Conservation (phyloP, 2,329 filamentous ascomycete genomes). For the Scleromitrula shiraiana region DNA sequence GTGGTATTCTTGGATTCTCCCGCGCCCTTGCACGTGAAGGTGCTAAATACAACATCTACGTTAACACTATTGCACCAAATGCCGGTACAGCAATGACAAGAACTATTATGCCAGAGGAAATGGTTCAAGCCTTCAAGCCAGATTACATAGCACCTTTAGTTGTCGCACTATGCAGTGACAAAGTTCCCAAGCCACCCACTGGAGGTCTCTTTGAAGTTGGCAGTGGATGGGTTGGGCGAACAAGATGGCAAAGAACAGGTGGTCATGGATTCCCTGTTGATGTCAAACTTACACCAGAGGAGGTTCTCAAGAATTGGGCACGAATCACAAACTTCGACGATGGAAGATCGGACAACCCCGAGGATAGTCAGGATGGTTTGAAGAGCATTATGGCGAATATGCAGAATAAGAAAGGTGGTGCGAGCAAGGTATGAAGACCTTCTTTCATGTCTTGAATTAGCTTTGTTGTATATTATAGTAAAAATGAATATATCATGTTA, state of each 20-base stretch:
- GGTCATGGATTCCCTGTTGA: conserved; percentile 90
- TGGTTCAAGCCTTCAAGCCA: conserved; percentile 98
- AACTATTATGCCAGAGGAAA: conserved; percentile 90
- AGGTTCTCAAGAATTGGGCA: conserved; percentile 66
- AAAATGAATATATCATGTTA: conserved; percentile 24
- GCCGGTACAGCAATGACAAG: conserved; percentile 93
- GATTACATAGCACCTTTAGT: conserved; percentile 96
- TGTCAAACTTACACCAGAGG: conserved; percentile 74
- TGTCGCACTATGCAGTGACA: conserved; percentile 75
- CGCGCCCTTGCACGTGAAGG: conserved; percentile 89
- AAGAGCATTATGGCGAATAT: conserved; percentile 78
- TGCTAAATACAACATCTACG: conserved; percentile 93
- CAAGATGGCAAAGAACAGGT: conserved; percentile 87
- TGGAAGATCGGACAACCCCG: conserved; percentile 78
- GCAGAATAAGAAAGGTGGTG: conserved; percentile 57
- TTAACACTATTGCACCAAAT: conserved; percentile 97
- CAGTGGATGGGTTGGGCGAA: conserved; percentile 85
- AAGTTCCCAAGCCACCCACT: conserved; percentile 74
- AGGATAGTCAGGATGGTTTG: conserved; percentile 66
- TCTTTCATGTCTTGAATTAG: conserved; percentile 1
- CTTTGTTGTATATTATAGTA: conserved; percentile 20
- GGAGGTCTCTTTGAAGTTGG: conserved; percentile 91
- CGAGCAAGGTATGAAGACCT: conserved; percentile 50
- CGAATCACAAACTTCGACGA: conserved; percentile 83
- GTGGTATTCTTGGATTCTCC: conserved; percentile 90